Evolutionary conservation across 352 stramenopile species (phyloP).

Genomic region (Phytophthora constricta): DNA sequence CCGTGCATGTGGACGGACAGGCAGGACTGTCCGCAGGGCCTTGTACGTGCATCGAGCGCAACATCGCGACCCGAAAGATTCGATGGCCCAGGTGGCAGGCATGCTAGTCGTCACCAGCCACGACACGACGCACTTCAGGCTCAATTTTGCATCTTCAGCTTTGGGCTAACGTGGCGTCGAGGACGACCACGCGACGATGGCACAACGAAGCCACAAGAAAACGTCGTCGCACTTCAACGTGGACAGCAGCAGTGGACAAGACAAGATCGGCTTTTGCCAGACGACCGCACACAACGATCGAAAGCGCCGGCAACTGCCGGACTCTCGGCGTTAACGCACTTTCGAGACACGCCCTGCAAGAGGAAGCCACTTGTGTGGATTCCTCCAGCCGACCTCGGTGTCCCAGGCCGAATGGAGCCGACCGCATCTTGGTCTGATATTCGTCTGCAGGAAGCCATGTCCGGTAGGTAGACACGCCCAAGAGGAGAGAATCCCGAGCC

Average conservation of each 20-base stretch:
- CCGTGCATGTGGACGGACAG: too few relatives aligned
- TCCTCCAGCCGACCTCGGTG: not conserved
- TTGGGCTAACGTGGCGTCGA: not conserved
- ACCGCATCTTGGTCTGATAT: not conserved
- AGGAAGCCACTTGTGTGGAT: not conserved
- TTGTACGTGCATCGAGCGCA: not conserved
- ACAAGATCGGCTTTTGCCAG: not conserved
- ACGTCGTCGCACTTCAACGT: not conserved
- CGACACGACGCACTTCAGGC: not conserved
- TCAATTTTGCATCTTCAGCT: not conserved
- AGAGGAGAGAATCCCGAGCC: too few relatives aligned
- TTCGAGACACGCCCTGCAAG: not conserved
- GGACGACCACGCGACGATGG: not conserved
- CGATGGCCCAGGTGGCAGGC: not conserved
- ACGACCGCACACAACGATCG: too few relatives aligned
- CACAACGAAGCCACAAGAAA: not conserved
- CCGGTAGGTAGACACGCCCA: too few relatives aligned
- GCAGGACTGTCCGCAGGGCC: too few relatives aligned
- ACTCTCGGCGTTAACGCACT: not conserved
- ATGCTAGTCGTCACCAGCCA: not conserved
- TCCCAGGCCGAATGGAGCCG: not conserved
- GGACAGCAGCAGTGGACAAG: not conserved
- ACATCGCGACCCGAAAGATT: slow-evolving; percentile 1
- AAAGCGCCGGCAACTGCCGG: too few relatives aligned
- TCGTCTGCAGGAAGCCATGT: too few relatives aligned